These are phyloP conservation scores for Mycena kentingensis DNA, from an alignment of 768 basidiomycete genomes.

Conservation along the genomic window DNA sequence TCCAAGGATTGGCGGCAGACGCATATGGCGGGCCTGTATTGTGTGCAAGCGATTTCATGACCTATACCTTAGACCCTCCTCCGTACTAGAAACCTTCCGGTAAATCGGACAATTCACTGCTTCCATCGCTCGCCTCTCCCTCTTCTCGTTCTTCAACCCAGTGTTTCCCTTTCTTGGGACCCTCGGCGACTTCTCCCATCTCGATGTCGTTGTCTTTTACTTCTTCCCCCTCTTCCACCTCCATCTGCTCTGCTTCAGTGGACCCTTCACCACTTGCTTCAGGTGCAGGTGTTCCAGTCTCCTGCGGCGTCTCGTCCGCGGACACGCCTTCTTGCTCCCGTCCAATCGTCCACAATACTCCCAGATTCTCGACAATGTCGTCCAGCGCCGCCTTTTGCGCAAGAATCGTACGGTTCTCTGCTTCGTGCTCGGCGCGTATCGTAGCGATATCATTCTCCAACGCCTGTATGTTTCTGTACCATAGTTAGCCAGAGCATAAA, in stretches of 20 bases:
- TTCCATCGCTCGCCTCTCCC: conserved; percentile 75
- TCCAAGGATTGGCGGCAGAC: conserved; percentile 54
- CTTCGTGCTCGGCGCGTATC: conserved; percentile 74
- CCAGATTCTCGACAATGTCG: conserved; percentile 61
- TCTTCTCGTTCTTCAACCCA: conserved; percentile 74
- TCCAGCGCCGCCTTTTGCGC: conserved; percentile 71
- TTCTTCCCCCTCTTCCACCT: conserved; percentile 42
- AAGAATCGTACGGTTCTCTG: conserved; percentile 64
- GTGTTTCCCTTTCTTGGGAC: conserved; percentile 58
- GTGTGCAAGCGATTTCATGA: conserved; percentile 80
- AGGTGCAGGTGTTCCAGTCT: conserved; percentile 53
- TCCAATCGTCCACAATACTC: conserved; percentile 63
- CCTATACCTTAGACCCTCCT: conserved; percentile 52
- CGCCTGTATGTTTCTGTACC: conserved; percentile 61
- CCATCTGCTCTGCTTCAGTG: conserved; percentile 34
- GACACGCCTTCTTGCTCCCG: conserved; percentile 58
- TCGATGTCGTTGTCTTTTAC: conserved; percentile 70
- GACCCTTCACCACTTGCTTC: conserved; percentile 34
- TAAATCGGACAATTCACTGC: conserved; percentile 21
- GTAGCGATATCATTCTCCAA: conserved; percentile 80
- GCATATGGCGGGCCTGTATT: conserved; percentile 53
- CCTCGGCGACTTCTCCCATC: conserved; percentile 89
- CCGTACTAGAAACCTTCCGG: conserved; percentile 15
- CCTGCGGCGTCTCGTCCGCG: conserved; percentile 47
- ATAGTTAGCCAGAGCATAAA: conserved; percentile 5